These are phyloP conservation scores for Hibiscus trionum DNA, from an alignment of 345 rosid species.

Conservation along the genomic window DNA sequence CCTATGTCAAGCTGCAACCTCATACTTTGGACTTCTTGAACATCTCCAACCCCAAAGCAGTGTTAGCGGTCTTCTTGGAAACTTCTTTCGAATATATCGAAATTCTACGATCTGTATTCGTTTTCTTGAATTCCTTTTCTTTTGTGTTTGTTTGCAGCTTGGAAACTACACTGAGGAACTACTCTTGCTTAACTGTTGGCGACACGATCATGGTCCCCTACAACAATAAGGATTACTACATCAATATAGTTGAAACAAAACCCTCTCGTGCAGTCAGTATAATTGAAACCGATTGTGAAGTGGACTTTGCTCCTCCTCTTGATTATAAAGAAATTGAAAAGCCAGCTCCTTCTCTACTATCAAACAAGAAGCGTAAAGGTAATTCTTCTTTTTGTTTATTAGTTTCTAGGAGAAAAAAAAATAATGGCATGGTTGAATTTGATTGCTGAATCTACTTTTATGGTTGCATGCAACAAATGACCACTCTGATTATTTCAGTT, in stretches of 20 bases:
- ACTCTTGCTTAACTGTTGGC: conserved; percentile 63
- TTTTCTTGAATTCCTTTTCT: neutral
- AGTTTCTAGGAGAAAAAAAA: neutral
- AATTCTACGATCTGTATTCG: no score
- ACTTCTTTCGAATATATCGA: neutral
- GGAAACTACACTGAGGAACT: conserved; percentile 62
- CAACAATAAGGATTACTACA: conserved; percentile 53
- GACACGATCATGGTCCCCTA: conserved; percentile 62
- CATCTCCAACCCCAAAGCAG: conserved; percentile 63
- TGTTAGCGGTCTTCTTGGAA: conserved; percentile 30
- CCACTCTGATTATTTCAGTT: conserved; percentile 16
- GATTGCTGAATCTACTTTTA: neutral
- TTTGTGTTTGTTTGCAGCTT: conserved; percentile 33
- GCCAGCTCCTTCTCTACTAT: conserved; percentile 16
- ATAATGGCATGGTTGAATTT: neutral
- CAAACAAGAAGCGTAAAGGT: conserved; percentile 37
- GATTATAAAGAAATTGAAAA: conserved; percentile 56
- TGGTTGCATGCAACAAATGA: neutral
- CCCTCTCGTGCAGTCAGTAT: conserved; percentile 58
- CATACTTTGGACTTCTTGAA: conserved; percentile 54
- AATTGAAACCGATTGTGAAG: conserved; percentile 69
- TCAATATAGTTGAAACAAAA: conserved; percentile 56
- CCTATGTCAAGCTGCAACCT: conserved; percentile 58
- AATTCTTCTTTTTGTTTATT: conserved; percentile 8
- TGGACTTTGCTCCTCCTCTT: conserved; percentile 60